Evolutionary conservation across 768 basidiomycete species (phyloP).

Genomic region (Lactarius pseudohatsudake): DNA sequence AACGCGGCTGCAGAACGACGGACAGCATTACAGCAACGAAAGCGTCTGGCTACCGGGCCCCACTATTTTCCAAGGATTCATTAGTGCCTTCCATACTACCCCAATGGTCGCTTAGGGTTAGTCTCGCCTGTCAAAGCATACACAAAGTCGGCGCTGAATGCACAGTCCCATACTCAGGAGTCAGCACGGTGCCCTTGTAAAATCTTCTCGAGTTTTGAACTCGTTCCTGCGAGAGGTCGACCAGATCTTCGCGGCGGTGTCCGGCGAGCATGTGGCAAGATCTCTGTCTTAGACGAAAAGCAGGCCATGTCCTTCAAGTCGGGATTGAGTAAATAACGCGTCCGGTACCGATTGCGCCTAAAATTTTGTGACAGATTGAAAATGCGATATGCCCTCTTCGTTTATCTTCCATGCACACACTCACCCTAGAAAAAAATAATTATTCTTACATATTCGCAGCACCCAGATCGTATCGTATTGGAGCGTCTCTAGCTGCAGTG

Average conservation of each 20-base stretch:
- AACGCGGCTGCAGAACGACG: background rate
- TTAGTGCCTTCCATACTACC: conserved; percentile 41
- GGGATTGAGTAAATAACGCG: conserved; percentile 88
- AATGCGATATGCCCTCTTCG: conserved; percentile 74
- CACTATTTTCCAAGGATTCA: background rate
- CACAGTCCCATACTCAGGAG: conserved; percentile 94
- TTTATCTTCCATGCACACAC: conserved; percentile 98
- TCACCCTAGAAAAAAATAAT: conserved; percentile 60
- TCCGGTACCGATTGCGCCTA: conserved; percentile 91
- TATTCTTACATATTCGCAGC: conserved; percentile 26
- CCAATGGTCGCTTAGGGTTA: conserved; percentile 5
- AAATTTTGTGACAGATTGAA: conserved; percentile 95
- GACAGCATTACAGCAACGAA: no score
- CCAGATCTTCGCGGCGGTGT: conserved; percentile 97
- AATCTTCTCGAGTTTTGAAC: conserved; percentile 82
- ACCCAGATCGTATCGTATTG: conserved; percentile 94
- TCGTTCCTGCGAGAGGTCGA: conserved; percentile 84
- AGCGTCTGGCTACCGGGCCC: background rate
- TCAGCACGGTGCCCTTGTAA: conserved; percentile 90
- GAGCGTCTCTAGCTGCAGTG: conserved; percentile 82
- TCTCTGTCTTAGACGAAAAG: conserved; percentile 50
- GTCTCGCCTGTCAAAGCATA: conserved; percentile 90
- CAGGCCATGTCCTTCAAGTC: conserved; percentile 73
- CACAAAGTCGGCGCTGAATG: conserved; percentile 96
- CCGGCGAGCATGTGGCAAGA: conserved; percentile 95